Conservation (phyloP, 2,329 filamentous ascomycete genomes). For the Cytospora piceae region DNA sequence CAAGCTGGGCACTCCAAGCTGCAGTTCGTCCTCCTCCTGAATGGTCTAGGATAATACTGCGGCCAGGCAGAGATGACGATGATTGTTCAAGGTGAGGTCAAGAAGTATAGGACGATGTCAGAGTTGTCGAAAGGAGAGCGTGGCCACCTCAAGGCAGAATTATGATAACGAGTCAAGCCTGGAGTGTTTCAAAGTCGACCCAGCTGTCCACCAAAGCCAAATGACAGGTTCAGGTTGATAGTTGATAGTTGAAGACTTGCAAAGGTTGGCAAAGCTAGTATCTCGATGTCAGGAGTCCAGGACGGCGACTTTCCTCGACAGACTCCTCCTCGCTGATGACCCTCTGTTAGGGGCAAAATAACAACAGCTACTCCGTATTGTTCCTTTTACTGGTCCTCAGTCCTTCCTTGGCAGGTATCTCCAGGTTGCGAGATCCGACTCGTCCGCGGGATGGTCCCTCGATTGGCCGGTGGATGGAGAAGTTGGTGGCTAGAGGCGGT, state of each 20-base stretch:
- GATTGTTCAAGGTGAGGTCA: constrained; percentile 3
- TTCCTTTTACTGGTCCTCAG: constrained; percentile 10
- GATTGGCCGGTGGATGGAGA: constrained; percentile 18
- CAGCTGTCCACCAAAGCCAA: constrained; percentile 2
- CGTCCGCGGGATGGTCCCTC: constrained; percentile 18
- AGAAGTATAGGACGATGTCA: constrained; percentile 1
- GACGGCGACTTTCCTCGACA: constrained; percentile 4
- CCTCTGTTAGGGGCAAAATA: constrained; percentile 16
- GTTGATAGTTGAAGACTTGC: constrained; percentile 10
- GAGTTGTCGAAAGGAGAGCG: not conserved
- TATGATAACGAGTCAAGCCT: constrained; percentile 5
- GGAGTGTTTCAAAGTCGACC: constrained; percentile 11
- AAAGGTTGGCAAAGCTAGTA: constrained; percentile 2
- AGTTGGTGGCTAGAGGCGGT: constrained; percentile 17
- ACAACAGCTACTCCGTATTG: constrained; percentile 10
- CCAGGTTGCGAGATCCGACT: constrained; percentile 23
- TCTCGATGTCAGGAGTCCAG: constrained; percentile 7
- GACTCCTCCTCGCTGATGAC: constrained; percentile 1
- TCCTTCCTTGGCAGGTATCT: constrained; percentile 6
- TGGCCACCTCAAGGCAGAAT: not conserved
- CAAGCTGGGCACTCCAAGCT: constrained; percentile 7
- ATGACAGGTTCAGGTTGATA: constrained; percentile 9
- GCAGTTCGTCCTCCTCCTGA: constrained; percentile 19
- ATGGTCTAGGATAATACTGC: constrained; percentile 2
- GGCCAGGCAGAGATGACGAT: not conserved